phyloP scores from a whole-genome alignment of 129 eudicot species.

The Ambrosia artemisiifolia region DNA sequence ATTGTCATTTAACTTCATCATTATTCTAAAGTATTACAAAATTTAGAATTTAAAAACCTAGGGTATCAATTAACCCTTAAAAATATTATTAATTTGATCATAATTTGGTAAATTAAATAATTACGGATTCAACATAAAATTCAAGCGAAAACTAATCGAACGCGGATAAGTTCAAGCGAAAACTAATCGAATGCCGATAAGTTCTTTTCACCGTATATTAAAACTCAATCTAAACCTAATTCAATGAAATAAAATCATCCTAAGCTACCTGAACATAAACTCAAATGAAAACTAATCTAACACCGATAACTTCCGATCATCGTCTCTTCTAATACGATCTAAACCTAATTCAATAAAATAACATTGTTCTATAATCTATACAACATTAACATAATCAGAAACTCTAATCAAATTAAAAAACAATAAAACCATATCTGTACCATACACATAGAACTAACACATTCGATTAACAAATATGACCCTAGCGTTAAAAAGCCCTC shows the following conservation, averaged over 20 bases:
- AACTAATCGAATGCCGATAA: not conserved
- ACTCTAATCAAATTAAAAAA: not conserved
- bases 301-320: not conserved
- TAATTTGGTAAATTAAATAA: no score
- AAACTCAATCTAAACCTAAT: not conserved
- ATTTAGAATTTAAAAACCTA: no score
- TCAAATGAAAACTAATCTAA: not conserved
- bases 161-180: not conserved
- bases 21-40: no score
- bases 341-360: not conserved
- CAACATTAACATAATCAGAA: not conserved
- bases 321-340: not conserved
- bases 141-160: not conserved
- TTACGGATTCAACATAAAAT: not conserved
- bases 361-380: no score
- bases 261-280: not conserved
- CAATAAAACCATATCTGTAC: constrained; percentile 16
- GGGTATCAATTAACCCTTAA: no score
- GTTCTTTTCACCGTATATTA: not conserved
- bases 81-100: no score
- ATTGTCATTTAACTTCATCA: no score
- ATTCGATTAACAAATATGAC: constrained; percentile 2
- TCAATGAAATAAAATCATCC: not conserved
- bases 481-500: no score
- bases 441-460: not conserved